Percentiles rank a stretch among this genome's conserved stretches.
Evolutionary conservation across 306 rosid genomes (phyloP).

Genomic region (Pachyrhizus erosus): DNA sequence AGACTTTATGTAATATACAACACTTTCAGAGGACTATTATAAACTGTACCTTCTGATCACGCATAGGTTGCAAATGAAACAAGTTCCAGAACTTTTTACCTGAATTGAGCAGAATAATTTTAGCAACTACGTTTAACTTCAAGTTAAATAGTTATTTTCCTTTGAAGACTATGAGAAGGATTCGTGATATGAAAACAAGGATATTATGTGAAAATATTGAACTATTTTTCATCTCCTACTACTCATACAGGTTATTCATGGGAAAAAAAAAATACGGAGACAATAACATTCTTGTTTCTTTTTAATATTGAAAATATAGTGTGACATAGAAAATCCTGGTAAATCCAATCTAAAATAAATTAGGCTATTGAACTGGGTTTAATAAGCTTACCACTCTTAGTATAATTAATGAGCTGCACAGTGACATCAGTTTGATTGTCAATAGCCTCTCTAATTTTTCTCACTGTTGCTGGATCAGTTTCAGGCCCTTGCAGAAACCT

Average conservation of each 20-base stretch:
- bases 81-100: conserved; percentile 98
- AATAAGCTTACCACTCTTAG: conserved; percentile 77
- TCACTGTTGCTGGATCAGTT: conserved; percentile 91
- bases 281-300: not conserved
- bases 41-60: conserved; percentile 85
- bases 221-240: not conserved
- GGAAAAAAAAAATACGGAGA: not conserved
- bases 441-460: conserved; percentile 88
- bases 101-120: conserved; percentile 45
- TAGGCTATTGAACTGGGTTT: not conserved
- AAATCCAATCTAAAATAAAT: not conserved
- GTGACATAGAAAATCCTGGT: conserved; percentile 21
- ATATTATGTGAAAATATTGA: conserved; percentile 6
- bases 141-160: conserved; percentile 13
- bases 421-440: conserved; percentile 92
- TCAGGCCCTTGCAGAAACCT: conserved; percentile 99
- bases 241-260: conserved; percentile 2
- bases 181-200: not conserved
- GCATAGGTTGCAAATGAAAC: conserved; percentile 98
- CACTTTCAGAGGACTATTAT: conserved; percentile 4
- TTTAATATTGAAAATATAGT: not conserved
- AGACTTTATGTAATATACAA: not conserved
- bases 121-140: conserved; percentile 8
- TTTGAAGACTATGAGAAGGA: conserved; percentile 14
- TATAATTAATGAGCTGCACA: conserved; percentile 92